These are phyloP conservation scores for Pseudocercospora eumusae DNA, from an alignment of 2,329 filamentous ascomycete species.

Conservation along the genomic window DNA sequence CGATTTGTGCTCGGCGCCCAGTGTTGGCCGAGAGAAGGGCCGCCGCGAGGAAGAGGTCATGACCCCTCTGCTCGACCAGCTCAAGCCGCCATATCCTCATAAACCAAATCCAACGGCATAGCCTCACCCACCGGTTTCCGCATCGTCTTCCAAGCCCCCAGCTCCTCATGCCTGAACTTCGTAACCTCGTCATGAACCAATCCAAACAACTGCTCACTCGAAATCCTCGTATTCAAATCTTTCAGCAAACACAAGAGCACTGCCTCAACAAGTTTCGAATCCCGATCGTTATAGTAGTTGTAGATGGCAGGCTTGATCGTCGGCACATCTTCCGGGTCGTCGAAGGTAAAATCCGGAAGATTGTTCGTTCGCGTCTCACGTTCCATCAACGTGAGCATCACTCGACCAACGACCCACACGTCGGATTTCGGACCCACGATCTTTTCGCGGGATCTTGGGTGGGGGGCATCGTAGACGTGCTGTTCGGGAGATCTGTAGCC, in stretches of 20 bases:
- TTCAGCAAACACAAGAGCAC: background rate
- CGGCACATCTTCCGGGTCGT: background rate
- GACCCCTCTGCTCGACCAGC: too few relatives aligned
- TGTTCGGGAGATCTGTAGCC: constrained; percentile 16
- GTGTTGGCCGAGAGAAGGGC: background rate
- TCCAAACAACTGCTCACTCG: background rate
- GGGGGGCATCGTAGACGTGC: background rate
- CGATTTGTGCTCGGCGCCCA: background rate
- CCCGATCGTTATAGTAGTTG: background rate
- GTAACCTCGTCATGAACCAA: background rate
- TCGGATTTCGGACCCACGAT: background rate
- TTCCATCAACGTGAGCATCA: constrained; percentile 17
- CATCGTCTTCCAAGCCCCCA: background rate
- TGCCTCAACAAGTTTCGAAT: background rate
- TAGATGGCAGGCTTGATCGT: background rate
- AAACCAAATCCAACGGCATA: background rate
- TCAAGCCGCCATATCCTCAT: background rate
- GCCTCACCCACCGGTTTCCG: background rate
- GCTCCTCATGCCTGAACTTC: background rate
- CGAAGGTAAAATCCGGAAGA: background rate
- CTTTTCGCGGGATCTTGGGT: background rate
- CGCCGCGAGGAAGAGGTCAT: too few relatives aligned
- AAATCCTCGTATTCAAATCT: background rate
- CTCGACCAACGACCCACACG: constrained; percentile 10
- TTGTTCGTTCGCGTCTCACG: background rate